Conservation (phyloP, 2,329 filamentous ascomycete species). For the Ceratocystis lukuohia region DNA sequence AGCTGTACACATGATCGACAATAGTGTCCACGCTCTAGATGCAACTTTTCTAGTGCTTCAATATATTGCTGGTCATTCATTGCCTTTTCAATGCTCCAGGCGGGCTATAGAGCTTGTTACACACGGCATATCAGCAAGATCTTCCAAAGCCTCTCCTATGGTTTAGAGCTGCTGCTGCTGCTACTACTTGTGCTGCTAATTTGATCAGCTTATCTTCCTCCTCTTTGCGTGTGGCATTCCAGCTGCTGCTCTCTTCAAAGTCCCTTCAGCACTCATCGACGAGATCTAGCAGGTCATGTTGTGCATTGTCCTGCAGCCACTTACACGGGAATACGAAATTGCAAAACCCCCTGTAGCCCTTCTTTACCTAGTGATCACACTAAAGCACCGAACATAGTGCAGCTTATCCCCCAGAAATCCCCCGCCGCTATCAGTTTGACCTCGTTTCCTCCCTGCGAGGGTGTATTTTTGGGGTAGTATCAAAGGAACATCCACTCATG, state of each 20-base stretch:
- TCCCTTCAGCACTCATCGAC: not conserved
- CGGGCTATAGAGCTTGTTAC: not conserved
- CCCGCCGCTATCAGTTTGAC: too few species aligned
- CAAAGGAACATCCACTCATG: not conserved
- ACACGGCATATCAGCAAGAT: not conserved
- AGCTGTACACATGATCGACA: not conserved
- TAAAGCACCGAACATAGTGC: not conserved
- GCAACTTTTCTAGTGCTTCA: not conserved
- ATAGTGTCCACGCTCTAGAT: not conserved
- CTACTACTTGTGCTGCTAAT: not conserved
- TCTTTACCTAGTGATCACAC: not conserved
- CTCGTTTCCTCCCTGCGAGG: not conserved
- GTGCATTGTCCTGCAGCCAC: not conserved
- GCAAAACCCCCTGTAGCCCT: not conserved
- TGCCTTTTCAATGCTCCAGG: not conserved
- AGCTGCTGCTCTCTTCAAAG: not conserved
- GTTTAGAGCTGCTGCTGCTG: not conserved
- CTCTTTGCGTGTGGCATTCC: not conserved
- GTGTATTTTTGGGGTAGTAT: not conserved
- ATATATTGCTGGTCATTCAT: not conserved
- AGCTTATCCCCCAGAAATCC: too few species aligned
- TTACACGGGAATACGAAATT: conserved; percentile 2
- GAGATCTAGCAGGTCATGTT: not conserved
- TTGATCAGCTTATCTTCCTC: not conserved
- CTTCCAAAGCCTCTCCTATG: too few species aligned